phyloP scores from a whole-genome alignment of 2,329 filamentous ascomycete species.

The Cercospora berteroae region DNA sequence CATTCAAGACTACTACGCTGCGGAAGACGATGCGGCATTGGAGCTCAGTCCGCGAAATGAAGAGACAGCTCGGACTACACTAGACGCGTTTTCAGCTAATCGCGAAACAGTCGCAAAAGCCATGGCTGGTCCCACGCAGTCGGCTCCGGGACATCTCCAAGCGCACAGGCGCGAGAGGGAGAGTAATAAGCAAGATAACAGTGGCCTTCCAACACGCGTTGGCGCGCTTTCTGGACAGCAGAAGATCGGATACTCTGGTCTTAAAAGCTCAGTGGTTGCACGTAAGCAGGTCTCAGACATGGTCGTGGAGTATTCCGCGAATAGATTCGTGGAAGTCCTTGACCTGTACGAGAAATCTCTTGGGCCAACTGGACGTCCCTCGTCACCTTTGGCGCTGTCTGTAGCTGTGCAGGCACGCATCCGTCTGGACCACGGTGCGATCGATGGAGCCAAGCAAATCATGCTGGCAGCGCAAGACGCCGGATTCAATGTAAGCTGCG shows the following conservation, averaged over 20 bases:
- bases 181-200: neutral
- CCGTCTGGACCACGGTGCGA: slow-evolving; percentile 25
- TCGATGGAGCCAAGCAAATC: slow-evolving; percentile 24
- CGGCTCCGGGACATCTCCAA: neutral
- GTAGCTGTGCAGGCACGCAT: slow-evolving; percentile 35
- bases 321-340: slow-evolving; percentile 26
- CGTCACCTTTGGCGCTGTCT: slow-evolving; percentile 31
- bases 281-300: slow-evolving; percentile 25
- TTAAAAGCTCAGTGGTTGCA: neutral
- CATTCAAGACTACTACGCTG: neutral
- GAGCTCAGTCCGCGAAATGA: neutral
- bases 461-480: slow-evolving; percentile 30
- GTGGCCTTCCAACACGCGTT: neutral
- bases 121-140: neutral
- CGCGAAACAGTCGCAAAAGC: neutral
- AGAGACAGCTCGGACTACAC: neutral
- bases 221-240: neutral
- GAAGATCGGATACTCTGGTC: neutral
- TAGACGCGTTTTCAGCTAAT: neutral
- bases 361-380: slow-evolving; percentile 26
- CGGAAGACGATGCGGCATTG: neutral
- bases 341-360: slow-evolving; percentile 27
- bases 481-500: slow-evolving; percentile 34
- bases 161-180: neutral
- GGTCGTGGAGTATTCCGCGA: slow-evolving; percentile 28